Conservation (phyloP, 805 yeast species). For the Sporopachydermia lactativora region DNA sequence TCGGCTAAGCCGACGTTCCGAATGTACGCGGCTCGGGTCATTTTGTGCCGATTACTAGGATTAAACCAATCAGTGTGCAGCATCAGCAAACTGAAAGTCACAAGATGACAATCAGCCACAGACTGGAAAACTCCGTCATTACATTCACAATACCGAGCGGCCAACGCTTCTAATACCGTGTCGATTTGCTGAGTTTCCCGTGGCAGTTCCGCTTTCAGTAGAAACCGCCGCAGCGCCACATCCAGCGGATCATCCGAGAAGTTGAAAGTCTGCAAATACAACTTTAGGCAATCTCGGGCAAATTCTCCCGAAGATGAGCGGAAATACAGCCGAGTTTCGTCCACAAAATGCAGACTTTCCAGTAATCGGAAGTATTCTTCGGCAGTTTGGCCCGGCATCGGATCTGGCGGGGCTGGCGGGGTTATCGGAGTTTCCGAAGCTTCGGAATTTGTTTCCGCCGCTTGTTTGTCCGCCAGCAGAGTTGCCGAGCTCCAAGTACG, state of each 20-base stretch:
- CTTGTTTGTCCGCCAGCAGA: background rate
- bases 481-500: background rate
- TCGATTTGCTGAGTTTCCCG: slow-evolving; percentile 69
- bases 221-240: slow-evolving; percentile 43
- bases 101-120: slow-evolving; percentile 42
- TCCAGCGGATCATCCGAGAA: slow-evolving; percentile 48
- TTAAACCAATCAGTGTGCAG: slow-evolving; percentile 66
- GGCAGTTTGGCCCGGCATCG: background rate
- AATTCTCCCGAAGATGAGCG: background rate
- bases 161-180: slow-evolving; percentile 44
- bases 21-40: slow-evolving; percentile 50
- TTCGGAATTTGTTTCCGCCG: too few relatives aligned
- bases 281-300: slow-evolving; percentile 12
- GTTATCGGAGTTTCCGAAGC: too few relatives aligned
- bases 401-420: background rate
- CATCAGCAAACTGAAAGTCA: slow-evolving; percentile 52
- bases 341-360: background rate
- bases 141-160: slow-evolving; percentile 32
- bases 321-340: background rate
- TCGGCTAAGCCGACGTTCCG: slow-evolving; percentile 26
- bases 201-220: slow-evolving; percentile 47
- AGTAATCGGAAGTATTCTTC: background rate
- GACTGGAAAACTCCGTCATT: slow-evolving; percentile 25
- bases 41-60: slow-evolving; percentile 49
- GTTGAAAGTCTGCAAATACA: slow-evolving; percentile 26